Conservation (phyloP, 257 asterid species). For the Solanum sejunctum region DNA sequence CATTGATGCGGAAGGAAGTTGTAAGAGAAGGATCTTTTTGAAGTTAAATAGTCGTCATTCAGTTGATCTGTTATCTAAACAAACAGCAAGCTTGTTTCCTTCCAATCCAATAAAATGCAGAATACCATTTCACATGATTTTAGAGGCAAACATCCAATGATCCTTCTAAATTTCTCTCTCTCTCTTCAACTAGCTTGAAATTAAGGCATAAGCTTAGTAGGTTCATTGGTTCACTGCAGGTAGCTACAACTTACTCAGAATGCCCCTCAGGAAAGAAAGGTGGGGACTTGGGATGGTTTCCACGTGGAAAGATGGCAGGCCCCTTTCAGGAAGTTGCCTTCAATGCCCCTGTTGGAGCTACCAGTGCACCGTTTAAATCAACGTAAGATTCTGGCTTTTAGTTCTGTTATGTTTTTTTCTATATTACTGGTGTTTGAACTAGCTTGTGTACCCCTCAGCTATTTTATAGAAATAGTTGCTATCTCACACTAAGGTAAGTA, state of each 20-base stretch:
- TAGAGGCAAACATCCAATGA: not conserved
- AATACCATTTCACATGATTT: not conserved
- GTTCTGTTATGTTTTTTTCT: not conserved
- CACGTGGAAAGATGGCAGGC: slow-evolving; percentile 99
- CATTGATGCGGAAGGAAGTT: not conserved
- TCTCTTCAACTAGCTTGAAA: not conserved
- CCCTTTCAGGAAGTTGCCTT: slow-evolving; percentile 99
- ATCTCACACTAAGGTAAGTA: not conserved
- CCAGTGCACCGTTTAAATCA: slow-evolving; percentile 90
- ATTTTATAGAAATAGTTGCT: not conserved
- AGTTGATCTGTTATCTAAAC: not conserved
- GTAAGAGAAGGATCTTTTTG: not conserved
- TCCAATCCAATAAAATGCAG: not conserved
- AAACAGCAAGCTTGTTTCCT: not conserved
- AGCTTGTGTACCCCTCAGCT: not conserved
- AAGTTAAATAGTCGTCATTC: not conserved
- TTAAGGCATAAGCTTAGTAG: not conserved
- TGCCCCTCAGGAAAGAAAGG: slow-evolving; percentile 99
- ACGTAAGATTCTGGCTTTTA: slow-evolving; percentile 42
- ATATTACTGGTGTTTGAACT: not conserved
- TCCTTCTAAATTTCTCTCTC: not conserved
- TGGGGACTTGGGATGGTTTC: slow-evolving; percentile 98
- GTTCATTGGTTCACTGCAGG: not conserved
- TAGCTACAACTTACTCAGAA: slow-evolving; percentile 88
- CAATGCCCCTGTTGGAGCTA: slow-evolving; percentile 71